These are phyloP conservation scores for Mrakia gelida DNA, from an alignment of 768 basidiomycete genomes.

Conservation along the genomic window DNA sequence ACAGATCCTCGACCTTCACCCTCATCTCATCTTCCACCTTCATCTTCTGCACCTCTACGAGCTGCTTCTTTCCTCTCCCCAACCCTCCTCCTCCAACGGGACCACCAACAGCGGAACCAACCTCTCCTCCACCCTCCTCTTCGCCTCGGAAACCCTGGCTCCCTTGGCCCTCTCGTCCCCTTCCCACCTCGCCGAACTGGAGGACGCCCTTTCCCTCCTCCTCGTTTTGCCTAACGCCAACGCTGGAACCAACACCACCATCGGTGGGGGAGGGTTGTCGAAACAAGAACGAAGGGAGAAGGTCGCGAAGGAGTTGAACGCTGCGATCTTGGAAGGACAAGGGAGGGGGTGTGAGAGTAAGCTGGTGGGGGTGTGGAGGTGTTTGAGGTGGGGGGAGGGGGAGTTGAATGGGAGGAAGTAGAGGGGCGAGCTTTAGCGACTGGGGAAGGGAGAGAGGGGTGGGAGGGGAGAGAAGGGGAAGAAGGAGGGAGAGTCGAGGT, in stretches of 20 bases:
- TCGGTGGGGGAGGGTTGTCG: slow-evolving; percentile 57
- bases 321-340: slow-evolving; percentile 85
- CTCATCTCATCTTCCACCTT: slow-evolving; percentile 85
- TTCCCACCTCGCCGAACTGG: slow-evolving; percentile 84
- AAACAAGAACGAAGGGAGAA: slow-evolving; percentile 82
- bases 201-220: slow-evolving; percentile 89
- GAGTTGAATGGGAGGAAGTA: not conserved
- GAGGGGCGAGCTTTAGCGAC: slow-evolving; percentile 2
- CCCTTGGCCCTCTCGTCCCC: slow-evolving; percentile 92
- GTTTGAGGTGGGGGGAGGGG: slow-evolving; percentile 29
- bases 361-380: slow-evolving; percentile 19
- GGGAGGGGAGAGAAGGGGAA: too few species aligned
- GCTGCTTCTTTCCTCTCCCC: slow-evolving; percentile 71
- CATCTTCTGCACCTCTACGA: slow-evolving; percentile 96
- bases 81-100: not conserved
- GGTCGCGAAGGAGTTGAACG: slow-evolving; percentile 94
- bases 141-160: slow-evolving; percentile 90
- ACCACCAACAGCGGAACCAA: slow-evolving; percentile 38
- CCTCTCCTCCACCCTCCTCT: slow-evolving; percentile 72
- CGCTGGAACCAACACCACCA: not conserved
- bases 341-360: slow-evolving; percentile 74
- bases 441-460: too few species aligned
- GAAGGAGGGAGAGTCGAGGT: too few species aligned
- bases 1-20: slow-evolving; percentile 98
- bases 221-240: slow-evolving; percentile 19